Base-by-base conservation (phyloP, 2,329 filamentous ascomycete species). In the Ceratocystis huliohia region DNA sequence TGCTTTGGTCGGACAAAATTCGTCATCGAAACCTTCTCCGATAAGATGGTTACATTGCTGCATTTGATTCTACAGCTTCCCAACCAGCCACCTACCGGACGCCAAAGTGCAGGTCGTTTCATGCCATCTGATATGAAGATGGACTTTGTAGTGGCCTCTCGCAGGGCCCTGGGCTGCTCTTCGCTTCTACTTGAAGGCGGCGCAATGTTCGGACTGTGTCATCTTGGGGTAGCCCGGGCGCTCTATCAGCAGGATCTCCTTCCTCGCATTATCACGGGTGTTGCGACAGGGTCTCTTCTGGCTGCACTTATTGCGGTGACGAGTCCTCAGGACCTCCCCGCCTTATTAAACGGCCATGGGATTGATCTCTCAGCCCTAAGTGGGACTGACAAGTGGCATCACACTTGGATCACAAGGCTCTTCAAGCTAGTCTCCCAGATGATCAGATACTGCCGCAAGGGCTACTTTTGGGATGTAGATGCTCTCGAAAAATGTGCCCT, bases 211-310 rank as follows among this genome's bases (percentile, higher is more conserved):
- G 92, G 92, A 1, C 77, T 96, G 8, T 96, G 90, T 71, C 93
- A 96, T 75, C 75, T 96, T 3, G 92, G 92, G 5, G 91, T 96
- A 5, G 89, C 96, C 48, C 96, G 93, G 73, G 91, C 91, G 1
- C 78, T 96, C 50, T 89, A 92, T 75, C 77, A 91, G 45, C 84
- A 88, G 33, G 89, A 89, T 0, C 77, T 96, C 17, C 79, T 96
- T 59, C 93, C 94, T 3, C 84, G 91, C 56, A 96, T 96, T 71
- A 92, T 97, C 71, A 91, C 91, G 0, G 93, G 93, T 7, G 96
- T 91, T 1, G 92, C 88, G 3, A 96, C 91, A 0, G 93, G 93
- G 15, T 93, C 92, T 7, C 78, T 96, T 71, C 93, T 96, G 70
- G 92, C 91, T 1, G 91, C 91, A 13, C 78, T 96, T 33, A 89